Evolutionary conservation across 1,139 yeast genomes (phyloP).

Genomic region (Geotrichum aggregatum): DNA sequence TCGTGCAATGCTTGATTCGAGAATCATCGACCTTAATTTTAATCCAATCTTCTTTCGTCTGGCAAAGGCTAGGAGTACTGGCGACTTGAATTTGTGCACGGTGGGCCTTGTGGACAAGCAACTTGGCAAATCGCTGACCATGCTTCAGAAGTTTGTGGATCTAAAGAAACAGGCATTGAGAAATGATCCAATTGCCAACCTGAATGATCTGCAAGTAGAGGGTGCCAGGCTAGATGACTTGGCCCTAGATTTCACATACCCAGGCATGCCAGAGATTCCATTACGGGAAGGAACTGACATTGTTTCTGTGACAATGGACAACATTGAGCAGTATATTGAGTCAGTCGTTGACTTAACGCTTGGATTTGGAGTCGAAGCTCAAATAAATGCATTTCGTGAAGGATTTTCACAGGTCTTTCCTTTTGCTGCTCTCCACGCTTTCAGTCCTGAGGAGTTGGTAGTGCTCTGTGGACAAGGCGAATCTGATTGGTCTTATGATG

Average conservation of each 20-base stretch:
- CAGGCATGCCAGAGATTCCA: slow-evolving; percentile 67
- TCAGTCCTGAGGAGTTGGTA: slow-evolving; percentile 69
- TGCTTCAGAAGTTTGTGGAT: slow-evolving; percentile 46
- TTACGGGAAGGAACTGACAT: slow-evolving; percentile 55
- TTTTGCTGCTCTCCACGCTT: slow-evolving; percentile 62
- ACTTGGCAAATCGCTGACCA: slow-evolving; percentile 58
- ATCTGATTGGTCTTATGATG: slow-evolving; percentile 75
- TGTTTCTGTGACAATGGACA: slow-evolving; percentile 48
- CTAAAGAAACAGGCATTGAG: slow-evolving; percentile 23
- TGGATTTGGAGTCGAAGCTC: slow-evolving; percentile 60
- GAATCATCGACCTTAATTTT: slow-evolving; percentile 79
- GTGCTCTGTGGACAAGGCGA: slow-evolving; percentile 67
- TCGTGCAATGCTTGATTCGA: slow-evolving; percentile 76
- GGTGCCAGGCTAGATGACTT: slow-evolving; percentile 51
- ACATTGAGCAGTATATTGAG: slow-evolving; percentile 56
- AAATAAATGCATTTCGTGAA: slow-evolving; percentile 63
- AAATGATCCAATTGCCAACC: slow-evolving; percentile 23
- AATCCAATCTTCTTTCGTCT: slow-evolving; percentile 60
- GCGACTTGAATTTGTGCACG: slow-evolving; percentile 36
- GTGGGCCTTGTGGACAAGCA: slow-evolving; percentile 53
- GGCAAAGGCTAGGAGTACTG: slow-evolving; percentile 24
- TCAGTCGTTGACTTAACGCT: slow-evolving; percentile 59
- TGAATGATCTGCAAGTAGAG: slow-evolving; percentile 39
- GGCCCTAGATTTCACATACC: slow-evolving; percentile 63
- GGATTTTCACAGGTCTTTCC: slow-evolving; percentile 90